These are phyloP conservation scores for Candida freyschussii DNA, from an alignment of 1,139 yeast genomes.

Conservation along the genomic window DNA sequence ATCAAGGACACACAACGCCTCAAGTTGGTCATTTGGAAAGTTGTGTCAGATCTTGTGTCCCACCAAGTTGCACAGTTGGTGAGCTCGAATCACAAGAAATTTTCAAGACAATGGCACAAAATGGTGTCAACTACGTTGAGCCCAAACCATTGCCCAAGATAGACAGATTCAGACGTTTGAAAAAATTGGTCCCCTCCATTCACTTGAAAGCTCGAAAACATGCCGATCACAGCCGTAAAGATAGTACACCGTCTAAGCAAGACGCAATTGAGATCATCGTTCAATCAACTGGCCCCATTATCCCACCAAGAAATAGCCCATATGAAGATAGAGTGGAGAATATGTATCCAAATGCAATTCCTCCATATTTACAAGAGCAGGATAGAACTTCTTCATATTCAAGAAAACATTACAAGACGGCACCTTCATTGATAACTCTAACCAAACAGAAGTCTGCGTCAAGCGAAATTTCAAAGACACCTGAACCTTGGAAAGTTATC, in stretches of 20 bases:
- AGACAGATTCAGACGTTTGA: neutral
- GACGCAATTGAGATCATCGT: slow-evolving; percentile 21
- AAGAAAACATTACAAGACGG: slow-evolving; percentile 10
- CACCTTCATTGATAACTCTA: slow-evolving; percentile 12
- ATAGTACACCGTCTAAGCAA: neutral
- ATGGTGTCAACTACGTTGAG: slow-evolving; percentile 20
- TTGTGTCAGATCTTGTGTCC: slow-evolving; percentile 3
- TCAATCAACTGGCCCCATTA: slow-evolving; percentile 10
- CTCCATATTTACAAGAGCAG: slow-evolving; percentile 5
- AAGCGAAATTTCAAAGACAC: slow-evolving; percentile 5
- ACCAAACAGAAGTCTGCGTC: slow-evolving; percentile 8
- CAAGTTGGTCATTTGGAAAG: slow-evolving; percentile 1
- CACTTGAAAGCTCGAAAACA: too few species aligned
- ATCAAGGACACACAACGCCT: neutral
- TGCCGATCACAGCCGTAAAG: neutral
- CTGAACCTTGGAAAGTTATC: slow-evolving; percentile 36
- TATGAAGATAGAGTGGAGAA: neutral
- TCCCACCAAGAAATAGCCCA: neutral
- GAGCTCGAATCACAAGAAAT: slow-evolving; percentile 4
- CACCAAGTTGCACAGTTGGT: neutral
- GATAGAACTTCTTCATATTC: slow-evolving; percentile 14
- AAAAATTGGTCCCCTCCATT: slow-evolving; percentile 1
- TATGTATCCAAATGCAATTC: neutral
- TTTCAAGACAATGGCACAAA: slow-evolving; percentile 5
- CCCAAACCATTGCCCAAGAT: slow-evolving; percentile 11